Evolutionary conservation across 176 grass and related monocot genomes (phyloP).

Genomic region (Cenchrus fungigraminus): DNA sequence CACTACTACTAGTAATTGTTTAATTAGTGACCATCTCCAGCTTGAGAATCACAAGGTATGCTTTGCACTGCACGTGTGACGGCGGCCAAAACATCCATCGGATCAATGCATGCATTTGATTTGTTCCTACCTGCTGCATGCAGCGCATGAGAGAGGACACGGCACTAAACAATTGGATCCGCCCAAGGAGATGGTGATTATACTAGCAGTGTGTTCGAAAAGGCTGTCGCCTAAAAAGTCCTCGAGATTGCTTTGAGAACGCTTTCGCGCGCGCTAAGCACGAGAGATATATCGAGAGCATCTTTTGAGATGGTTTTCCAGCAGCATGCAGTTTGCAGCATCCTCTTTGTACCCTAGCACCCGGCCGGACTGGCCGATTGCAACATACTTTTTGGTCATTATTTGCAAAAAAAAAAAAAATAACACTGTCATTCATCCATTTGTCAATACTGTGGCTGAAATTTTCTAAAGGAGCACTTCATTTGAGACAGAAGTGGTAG

Average conservation of each 20-base stretch:
- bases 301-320: slow-evolving; percentile 53
- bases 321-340: slow-evolving; percentile 25
- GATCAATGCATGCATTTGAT: slow-evolving; percentile 23
- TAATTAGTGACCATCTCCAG: neutral
- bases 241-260: slow-evolving; percentile 57
- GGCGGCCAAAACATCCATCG: slow-evolving; percentile 42
- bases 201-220: slow-evolving; percentile 26
- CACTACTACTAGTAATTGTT: neutral
- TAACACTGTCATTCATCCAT: too few species aligned
- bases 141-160: neutral
- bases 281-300: slow-evolving; percentile 46
- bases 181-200: slow-evolving; percentile 35
- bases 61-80: slow-evolving; percentile 37
- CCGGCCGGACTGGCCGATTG: neutral
- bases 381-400: neutral
- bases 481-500: too few species aligned
- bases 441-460: too few species aligned
- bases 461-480: too few species aligned
- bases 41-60: slow-evolving; percentile 27
- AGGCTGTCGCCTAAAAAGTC: slow-evolving; percentile 45
- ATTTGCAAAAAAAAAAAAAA: too few species aligned
- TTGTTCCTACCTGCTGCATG: slow-evolving; percentile 9
- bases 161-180: neutral
- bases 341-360: slow-evolving; percentile 47
- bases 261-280: slow-evolving; percentile 50